These are phyloP conservation scores for Fraxinus cuspidata DNA, from an alignment of 257 asterid genomes.

Conservation along the genomic window DNA sequence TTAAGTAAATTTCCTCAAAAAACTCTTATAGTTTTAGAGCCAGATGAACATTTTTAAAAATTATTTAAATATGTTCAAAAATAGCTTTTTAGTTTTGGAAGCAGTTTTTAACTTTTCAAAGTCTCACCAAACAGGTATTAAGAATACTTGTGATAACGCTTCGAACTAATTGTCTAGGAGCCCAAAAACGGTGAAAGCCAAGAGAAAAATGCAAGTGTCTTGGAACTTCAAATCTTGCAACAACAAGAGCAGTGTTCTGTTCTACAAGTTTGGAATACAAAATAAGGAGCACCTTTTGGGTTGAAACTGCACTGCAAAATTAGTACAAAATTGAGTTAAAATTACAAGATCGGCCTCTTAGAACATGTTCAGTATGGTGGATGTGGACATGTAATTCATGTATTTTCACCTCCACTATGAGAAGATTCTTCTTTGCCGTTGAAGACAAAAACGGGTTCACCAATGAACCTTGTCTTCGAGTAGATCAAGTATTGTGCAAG, in stretches of 20 bases:
- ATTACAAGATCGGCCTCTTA: background rate
- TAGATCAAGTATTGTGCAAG: slow-evolving; percentile 55
- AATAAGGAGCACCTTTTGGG: slow-evolving; percentile 74
- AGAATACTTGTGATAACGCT: too few relatives aligned
- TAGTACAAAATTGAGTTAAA: background rate
- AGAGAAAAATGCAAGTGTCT: slow-evolving; percentile 79
- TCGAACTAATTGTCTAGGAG: slow-evolving; percentile 25
- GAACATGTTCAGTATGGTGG: too few relatives aligned
- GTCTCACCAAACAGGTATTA: too few relatives aligned
- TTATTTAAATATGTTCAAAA: too few relatives aligned
- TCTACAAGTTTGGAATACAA: slow-evolving; percentile 70
- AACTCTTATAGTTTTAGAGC: too few relatives aligned
- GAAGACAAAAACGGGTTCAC: slow-evolving; percentile 76
- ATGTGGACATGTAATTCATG: background rate
- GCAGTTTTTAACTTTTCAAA: too few relatives aligned
- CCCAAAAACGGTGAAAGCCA: slow-evolving; percentile 97
- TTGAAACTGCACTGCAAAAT: slow-evolving; percentile 80
- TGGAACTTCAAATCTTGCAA: slow-evolving; percentile 87
- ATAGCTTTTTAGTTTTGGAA: too few relatives aligned
- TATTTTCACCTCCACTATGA: slow-evolving; percentile 76
- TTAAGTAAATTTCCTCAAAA: too few relatives aligned
- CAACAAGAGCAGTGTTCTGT: slow-evolving; percentile 58
- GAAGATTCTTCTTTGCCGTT: slow-evolving; percentile 56
- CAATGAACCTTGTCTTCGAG: slow-evolving; percentile 73
- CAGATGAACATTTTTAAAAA: too few relatives aligned